These are phyloP conservation scores for Solanum commersonii DNA, from an alignment of 257 asterid genomes.

Conservation along the genomic window DNA sequence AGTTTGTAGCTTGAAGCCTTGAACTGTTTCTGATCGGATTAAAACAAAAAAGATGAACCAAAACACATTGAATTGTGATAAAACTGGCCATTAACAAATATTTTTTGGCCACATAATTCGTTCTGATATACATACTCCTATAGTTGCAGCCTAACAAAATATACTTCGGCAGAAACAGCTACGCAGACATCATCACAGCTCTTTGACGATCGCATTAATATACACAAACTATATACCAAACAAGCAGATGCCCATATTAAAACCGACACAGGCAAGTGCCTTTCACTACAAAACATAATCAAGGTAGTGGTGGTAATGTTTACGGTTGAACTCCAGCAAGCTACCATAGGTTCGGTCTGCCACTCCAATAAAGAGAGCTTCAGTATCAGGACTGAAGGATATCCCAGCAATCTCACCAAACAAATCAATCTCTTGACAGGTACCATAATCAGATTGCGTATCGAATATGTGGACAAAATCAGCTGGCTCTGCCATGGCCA, in stretches of 20 bases:
- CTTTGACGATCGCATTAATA: neutral
- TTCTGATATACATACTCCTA: neutral
- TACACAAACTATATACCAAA: neutral
- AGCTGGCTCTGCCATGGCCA: slow-evolving; percentile 92
- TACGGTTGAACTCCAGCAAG: slow-evolving; percentile 54
- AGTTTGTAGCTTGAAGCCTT: neutral
- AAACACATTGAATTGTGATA: neutral
- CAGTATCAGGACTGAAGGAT: slow-evolving; percentile 63
- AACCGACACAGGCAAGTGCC: neutral
- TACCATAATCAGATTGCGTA: slow-evolving; percentile 26
- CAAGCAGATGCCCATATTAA: neutral
- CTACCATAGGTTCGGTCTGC: slow-evolving; percentile 72
- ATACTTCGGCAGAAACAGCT: neutral
- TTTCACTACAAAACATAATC: slow-evolving; percentile 22
- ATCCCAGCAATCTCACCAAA: slow-evolving; percentile 81
- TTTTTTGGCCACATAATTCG: neutral
- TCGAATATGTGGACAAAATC: slow-evolving; percentile 71
- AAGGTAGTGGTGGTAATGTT: slow-evolving; percentile 25
- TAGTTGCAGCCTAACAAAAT: neutral
- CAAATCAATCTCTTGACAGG: slow-evolving; percentile 62
- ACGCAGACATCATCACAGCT: neutral
- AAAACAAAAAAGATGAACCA: neutral
- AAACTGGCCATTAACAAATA: neutral
- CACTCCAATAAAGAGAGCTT: slow-evolving; percentile 62
- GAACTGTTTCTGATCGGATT: neutral